These are phyloP conservation scores for Anethum foeniculum DNA, from an alignment of 140 eudicot species.

Conservation along the genomic window DNA sequence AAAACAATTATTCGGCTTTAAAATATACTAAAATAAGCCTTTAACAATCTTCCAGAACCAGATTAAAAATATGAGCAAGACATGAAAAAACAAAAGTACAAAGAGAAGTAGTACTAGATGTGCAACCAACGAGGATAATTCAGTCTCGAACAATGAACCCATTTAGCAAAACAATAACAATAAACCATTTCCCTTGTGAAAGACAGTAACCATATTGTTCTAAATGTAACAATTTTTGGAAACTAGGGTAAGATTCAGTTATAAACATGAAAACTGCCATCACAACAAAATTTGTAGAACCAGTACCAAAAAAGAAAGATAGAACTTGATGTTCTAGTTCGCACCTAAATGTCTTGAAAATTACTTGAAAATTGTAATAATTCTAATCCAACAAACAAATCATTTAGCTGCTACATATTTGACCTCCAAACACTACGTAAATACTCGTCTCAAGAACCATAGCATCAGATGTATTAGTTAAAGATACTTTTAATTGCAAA, in stretches of 20 bases:
- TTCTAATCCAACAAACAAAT: neutral
- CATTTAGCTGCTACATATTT: too few relatives aligned
- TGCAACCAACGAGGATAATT: neutral
- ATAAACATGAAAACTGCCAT: neutral
- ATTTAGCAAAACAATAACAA: neutral
- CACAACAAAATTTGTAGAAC: neutral
- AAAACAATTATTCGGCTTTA: neutral
- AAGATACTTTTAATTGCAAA: neutral
- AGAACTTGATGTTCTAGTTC: neutral
- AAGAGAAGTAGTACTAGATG: neutral
- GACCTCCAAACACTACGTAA: neutral
- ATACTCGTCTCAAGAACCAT: neutral
- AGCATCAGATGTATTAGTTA: neutral
- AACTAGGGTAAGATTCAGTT: too few relatives aligned
- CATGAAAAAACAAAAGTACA: neutral
- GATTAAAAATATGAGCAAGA: neutral
- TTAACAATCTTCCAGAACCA: neutral
- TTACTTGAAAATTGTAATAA: neutral
- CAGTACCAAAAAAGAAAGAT: neutral
- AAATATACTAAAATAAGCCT: neutral
- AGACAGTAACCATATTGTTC: neutral
- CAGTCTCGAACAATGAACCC: neutral
- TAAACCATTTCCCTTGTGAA: too few relatives aligned
- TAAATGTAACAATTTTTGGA: neutral
- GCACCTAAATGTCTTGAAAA: neutral